These are phyloP conservation scores for Phaffomyces opuntiae DNA, from an alignment of 805 yeast species.

Conservation along the genomic window DNA sequence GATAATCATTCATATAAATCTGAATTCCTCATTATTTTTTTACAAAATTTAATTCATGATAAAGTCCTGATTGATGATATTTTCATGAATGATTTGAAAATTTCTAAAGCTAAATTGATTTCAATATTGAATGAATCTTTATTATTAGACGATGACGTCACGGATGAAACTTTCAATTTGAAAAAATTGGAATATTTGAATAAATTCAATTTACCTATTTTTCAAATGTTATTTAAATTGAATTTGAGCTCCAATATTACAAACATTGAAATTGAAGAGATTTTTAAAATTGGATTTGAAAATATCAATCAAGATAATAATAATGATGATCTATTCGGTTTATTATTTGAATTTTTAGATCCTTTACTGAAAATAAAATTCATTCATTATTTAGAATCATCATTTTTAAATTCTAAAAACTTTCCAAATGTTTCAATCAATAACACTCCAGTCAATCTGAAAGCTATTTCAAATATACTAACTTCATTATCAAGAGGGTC, in stretches of 20 bases:
- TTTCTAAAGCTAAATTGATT: conserved; percentile 1
- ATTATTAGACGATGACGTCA: not conserved
- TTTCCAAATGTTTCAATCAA: conserved; percentile 28
- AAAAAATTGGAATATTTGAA: conserved; percentile 23
- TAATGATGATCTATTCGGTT: conserved; percentile 23
- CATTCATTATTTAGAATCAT: conserved; percentile 32
- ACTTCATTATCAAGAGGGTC: conserved; percentile 15
- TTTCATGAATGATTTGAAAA: conserved; percentile 1
- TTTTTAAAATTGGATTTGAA: conserved; percentile 9
- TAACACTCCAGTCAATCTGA: conserved; percentile 7
- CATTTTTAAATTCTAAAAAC: conserved; percentile 33
- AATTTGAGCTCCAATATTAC: conserved; percentile 14
- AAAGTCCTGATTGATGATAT: conserved; percentile 6
- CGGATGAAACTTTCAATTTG: conserved; percentile 1
- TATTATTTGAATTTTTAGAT: conserved; percentile 33
- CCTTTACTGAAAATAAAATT: conserved; percentile 26
- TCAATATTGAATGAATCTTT: conserved; percentile 7
- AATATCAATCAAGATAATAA: not conserved
- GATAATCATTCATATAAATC: conserved; percentile 13
- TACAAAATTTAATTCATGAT: conserved; percentile 14
- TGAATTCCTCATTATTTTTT: conserved; percentile 14
- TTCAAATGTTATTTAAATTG: conserved; percentile 33
- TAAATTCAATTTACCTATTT: conserved; percentile 35
- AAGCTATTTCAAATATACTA: conserved; percentile 13
- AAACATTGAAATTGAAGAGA: conserved; percentile 7